Evolutionary conservation across 768 basidiomycete genomes (phyloP).

Genomic region (Tylopilus balloui): DNA sequence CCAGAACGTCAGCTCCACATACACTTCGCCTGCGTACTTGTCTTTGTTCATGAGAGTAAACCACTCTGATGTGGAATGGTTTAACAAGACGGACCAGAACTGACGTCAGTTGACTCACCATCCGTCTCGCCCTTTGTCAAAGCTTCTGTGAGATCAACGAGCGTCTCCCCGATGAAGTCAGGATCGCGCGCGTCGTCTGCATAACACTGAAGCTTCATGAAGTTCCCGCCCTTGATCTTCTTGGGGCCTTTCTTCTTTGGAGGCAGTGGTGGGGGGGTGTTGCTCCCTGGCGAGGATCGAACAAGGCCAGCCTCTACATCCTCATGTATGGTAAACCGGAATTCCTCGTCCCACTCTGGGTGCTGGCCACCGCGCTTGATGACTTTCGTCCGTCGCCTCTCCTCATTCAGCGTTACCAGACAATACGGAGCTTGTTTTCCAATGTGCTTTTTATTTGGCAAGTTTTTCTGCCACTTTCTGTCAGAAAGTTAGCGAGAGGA

Average conservation of each 20-base stretch:
- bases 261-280: constrained; percentile 64
- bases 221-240: constrained; percentile 65
- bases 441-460: constrained; percentile 87
- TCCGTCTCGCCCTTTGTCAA: constrained; percentile 95
- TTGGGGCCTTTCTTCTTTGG: constrained; percentile 52
- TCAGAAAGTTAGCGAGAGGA: constrained; percentile 13
- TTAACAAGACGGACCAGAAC: constrained; percentile 9
- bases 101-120: constrained; percentile 50
- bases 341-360: constrained; percentile 98
- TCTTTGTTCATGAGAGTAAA: constrained; percentile 86
- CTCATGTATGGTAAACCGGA: constrained; percentile 87
- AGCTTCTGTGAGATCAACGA: constrained; percentile 84
- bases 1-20: constrained; percentile 96
- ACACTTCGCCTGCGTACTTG: constrained; percentile 93
- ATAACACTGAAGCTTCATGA: constrained; percentile 81
- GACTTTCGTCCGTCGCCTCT: constrained; percentile 86
- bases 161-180: constrained; percentile 88
- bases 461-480: constrained; percentile 57
- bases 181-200: constrained; percentile 96
- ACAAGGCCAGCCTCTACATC: constrained; percentile 56
- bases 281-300: constrained; percentile 36
- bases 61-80: constrained; percentile 64
- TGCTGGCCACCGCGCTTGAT: constrained; percentile 97
- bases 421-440: constrained; percentile 99
- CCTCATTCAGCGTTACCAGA: constrained; percentile 67